These are phyloP conservation scores for Fusarium heterosporum DNA, from an alignment of 2,329 filamentous ascomycete genomes.

Conservation along the genomic window DNA sequence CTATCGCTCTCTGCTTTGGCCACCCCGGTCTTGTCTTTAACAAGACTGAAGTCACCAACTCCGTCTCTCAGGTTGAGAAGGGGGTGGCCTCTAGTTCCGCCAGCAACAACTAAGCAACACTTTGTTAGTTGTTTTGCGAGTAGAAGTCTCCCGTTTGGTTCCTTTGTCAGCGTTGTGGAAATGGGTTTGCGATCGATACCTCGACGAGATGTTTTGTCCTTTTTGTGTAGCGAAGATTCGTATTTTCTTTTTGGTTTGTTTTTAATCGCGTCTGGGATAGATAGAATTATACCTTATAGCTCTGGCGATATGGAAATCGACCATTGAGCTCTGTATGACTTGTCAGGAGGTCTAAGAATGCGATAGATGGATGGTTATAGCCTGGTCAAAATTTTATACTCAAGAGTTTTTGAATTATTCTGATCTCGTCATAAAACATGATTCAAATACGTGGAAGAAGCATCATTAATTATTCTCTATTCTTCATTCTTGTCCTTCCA, in stretches of 20 bases:
- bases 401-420: not conserved
- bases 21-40: conserved; percentile 58
- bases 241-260: conserved; percentile 6
- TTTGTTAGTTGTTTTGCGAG: not conserved
- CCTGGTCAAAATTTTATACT: not conserved
- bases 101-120: conserved; percentile 22
- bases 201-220: conserved; percentile 5
- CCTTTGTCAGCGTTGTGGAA: not conserved
- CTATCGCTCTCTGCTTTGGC: conserved; percentile 53
- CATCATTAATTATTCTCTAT: not conserved
- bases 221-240: conserved; percentile 34
- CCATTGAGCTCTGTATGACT: conserved; percentile 29
- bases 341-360: not conserved
- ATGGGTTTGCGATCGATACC: not conserved
- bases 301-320: conserved; percentile 10
- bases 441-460: not conserved
- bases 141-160: not conserved
- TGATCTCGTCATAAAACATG: too few relatives aligned
- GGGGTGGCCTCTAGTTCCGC: conserved; percentile 15
- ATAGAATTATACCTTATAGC: conserved; percentile 32
- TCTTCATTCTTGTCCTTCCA: not conserved
- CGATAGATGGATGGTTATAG: conserved; percentile 3
- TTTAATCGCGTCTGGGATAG: conserved; percentile 4
- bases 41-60: conserved; percentile 22
- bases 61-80: conserved; percentile 45